A percentile compares a stretch with the other conserved stretches of the same genome.
Evolutionary conservation across 495 filamentous ascomycete species (phyloP).

Genomic region (Tuber calosporum): DNA sequence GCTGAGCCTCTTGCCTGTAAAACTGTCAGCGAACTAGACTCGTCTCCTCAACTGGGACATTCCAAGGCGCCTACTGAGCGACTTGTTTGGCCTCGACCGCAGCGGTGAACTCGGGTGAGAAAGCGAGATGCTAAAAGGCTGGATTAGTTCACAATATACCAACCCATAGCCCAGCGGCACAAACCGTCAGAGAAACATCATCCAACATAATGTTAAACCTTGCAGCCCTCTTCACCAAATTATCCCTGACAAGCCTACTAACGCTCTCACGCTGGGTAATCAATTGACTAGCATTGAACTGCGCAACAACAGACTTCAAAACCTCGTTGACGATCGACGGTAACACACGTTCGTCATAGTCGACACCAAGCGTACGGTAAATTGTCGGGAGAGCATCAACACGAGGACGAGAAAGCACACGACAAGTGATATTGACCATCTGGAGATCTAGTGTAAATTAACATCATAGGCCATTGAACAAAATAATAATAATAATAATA

Average conservation of each 20-base stretch:
- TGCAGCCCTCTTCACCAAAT: conserved; percentile 79
- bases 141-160: not conserved
- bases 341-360: conserved; percentile 94
- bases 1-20: conserved; percentile 78
- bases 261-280: conserved; percentile 99
- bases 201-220: conserved; percentile 96
- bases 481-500: too few species aligned
- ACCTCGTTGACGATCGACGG: conserved; percentile 99
- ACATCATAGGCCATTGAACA: not conserved
- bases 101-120: conserved; percentile 98
- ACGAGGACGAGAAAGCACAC: conserved; percentile 88
- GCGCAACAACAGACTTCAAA: conserved; percentile 94
- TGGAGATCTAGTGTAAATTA: conserved; percentile 59
- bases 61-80: conserved; percentile 52
- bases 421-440: conserved; percentile 99
- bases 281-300: conserved; percentile 97
- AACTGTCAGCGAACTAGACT: not conserved
- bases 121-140: conserved; percentile 72
- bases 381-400: conserved; percentile 87
- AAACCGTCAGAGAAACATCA: conserved; percentile 93
- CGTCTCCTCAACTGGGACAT: not conserved
- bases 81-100: conserved; percentile 99
- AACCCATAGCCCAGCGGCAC: conserved; percentile 28
- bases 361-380: conserved; percentile 87
- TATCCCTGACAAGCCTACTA: conserved; percentile 81